phyloP scores from a whole-genome alignment of 1,139 yeast species.

The Yamadazyma diddensiae region DNA sequence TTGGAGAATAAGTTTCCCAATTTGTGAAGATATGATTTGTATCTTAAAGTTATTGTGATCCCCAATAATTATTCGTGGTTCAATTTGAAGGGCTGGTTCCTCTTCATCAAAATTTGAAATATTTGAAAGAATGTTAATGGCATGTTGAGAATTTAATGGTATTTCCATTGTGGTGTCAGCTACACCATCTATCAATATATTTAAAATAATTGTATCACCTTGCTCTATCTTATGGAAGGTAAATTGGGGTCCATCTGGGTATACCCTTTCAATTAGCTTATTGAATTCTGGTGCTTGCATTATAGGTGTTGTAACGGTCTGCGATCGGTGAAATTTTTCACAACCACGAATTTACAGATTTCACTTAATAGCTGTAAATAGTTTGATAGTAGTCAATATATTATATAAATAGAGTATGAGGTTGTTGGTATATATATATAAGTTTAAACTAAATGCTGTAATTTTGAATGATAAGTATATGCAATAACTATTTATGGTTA shows the following conservation, averaged over 20 bases:
- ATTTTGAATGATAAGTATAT: too few species aligned
- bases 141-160: constrained; percentile 35
- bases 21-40: constrained; percentile 42
- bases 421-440: too few species aligned
- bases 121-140: constrained; percentile 20
- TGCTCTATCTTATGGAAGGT: constrained; percentile 37
- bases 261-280: constrained; percentile 14
- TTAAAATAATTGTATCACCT: constrained; percentile 33
- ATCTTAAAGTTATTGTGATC: constrained; percentile 39
- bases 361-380: too few species aligned
- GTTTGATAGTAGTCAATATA: too few species aligned
- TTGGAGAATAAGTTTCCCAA: constrained; percentile 34
- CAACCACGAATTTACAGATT: too few species aligned
- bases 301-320: too few species aligned
- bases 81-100: constrained; percentile 24
- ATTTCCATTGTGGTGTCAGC: constrained; percentile 43
- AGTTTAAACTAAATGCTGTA: too few species aligned
- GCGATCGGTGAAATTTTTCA: too few species aligned
- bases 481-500: too few species aligned
- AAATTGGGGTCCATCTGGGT: constrained; percentile 15
- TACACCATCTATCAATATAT: constrained; percentile 35
- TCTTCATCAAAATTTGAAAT: constrained; percentile 16
- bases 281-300: constrained; percentile 1
- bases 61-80: constrained; percentile 41
- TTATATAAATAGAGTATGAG: too few species aligned